A percentile compares a stretch with the other conserved stretches of the same genome.
Evolutionary conservation across 164 flowering plant genomes (phyloP).

Genomic region (Saururus chinensis): DNA sequence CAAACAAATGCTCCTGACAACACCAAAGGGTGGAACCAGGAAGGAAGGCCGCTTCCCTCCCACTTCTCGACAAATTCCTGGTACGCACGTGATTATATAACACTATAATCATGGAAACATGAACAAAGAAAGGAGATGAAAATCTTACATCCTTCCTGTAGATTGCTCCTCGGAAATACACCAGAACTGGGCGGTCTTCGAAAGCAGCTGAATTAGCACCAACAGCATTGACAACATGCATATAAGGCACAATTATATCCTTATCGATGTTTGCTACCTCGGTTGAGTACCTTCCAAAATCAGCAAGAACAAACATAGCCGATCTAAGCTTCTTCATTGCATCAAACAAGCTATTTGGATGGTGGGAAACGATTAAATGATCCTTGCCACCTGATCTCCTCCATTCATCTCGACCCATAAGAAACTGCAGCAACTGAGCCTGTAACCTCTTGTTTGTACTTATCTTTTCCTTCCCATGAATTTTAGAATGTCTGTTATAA

Average conservation of each 20-base stretch:
- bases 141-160: conserved; percentile 88
- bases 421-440: conserved; percentile 48
- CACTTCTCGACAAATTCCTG: too few relatives aligned
- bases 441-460: conserved; percentile 57
- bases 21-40: too few relatives aligned
- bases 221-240: conserved; percentile 49
- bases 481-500: conserved; percentile 66
- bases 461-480: conserved; percentile 30
- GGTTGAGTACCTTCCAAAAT: conserved; percentile 77
- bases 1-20: too few relatives aligned
- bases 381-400: conserved; percentile 52
- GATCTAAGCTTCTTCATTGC: conserved; percentile 59
- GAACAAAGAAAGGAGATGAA: conserved; percentile 6
- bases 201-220: conserved; percentile 36
- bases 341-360: conserved; percentile 81
- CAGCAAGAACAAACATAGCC: conserved; percentile 86
- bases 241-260: conserved; percentile 88
- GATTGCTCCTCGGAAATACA: conserved; percentile 82
- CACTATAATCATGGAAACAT: background rate
- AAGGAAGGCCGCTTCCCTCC: too few relatives aligned
- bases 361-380: conserved; percentile 85
- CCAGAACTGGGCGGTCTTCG: conserved; percentile 41
- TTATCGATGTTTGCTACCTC: conserved; percentile 62
- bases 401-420: conserved; percentile 61
- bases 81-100: too few relatives aligned